A percentile compares a stretch with the other conserved stretches of the same genome.
Evolutionary conservation across 768 basidiomycete genomes (phyloP).

Genomic region (Termitomyces titanicus): DNA sequence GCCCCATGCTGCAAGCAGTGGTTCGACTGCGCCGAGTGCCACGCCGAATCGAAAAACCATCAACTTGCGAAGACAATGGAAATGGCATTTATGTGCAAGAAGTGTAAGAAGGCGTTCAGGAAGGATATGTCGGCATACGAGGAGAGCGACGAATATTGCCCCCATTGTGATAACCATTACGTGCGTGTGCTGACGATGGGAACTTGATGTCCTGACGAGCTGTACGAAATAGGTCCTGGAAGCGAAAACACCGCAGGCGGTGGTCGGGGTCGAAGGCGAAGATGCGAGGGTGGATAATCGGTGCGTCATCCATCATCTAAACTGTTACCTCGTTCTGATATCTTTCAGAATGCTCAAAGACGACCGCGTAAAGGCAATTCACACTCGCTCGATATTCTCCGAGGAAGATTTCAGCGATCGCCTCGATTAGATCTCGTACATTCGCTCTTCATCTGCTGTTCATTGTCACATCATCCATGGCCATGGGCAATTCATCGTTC

Average conservation of each 20-base stretch:
- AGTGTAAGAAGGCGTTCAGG: constrained; percentile 85
- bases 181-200: constrained; percentile 43
- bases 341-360: constrained; percentile 80
- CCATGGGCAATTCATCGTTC: background rate
- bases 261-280: constrained; percentile 85
- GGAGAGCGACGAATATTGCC: constrained; percentile 97
- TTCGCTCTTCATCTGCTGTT: constrained; percentile 6
- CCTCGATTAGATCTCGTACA: constrained; percentile 7
- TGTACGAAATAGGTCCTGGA: constrained; percentile 67
- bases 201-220: background rate
- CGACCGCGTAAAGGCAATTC: constrained; percentile 62
- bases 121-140: constrained; percentile 93
- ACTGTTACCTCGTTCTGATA: background rate
- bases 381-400: constrained; percentile 35
- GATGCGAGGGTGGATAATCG: constrained; percentile 85
- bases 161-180: constrained; percentile 98
- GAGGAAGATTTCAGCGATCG: constrained; percentile 17
- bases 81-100: constrained; percentile 46
- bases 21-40: constrained; percentile 97
- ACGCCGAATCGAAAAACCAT: constrained; percentile 81
- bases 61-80: constrained; percentile 70
- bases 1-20: constrained; percentile 97
- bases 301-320: constrained; percentile 38
- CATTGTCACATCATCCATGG: background rate
- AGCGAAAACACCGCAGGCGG: constrained; percentile 86